Conservation (phyloP, 2,329 filamentous ascomycete genomes). For the Diaporthe citriasiana region DNA sequence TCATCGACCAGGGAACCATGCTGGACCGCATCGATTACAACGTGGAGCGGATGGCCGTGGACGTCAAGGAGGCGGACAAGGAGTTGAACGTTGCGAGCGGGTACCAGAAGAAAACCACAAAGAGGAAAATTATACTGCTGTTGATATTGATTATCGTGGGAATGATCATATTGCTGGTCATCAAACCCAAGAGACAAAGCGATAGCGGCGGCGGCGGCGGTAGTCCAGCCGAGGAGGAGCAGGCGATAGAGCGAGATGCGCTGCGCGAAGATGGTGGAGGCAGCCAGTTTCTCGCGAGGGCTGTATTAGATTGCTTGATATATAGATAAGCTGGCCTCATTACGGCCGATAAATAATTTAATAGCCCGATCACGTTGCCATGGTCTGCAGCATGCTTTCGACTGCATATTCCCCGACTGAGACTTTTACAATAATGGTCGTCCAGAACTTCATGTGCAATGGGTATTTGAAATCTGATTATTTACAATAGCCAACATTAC, state of each 20-base stretch:
- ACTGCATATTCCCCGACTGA: neutral
- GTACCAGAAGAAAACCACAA: slow-evolving; percentile 90
- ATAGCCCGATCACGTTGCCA: neutral
- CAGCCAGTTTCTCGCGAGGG: slow-evolving; percentile 28
- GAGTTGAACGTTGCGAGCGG: slow-evolving; percentile 90
- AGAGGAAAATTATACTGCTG: slow-evolving; percentile 93
- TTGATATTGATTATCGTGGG: slow-evolving; percentile 86
- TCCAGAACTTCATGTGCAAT: neutral
- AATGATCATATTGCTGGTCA: slow-evolving; percentile 84
- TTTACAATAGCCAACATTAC: neutral
- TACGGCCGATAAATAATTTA: neutral
- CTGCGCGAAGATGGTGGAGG: neutral
- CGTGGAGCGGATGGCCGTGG: slow-evolving; percentile 92
- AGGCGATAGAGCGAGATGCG: slow-evolving; percentile 18
- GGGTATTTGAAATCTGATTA: slow-evolving; percentile 9
- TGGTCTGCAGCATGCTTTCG: neutral
- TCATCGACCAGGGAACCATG: slow-evolving; percentile 92
- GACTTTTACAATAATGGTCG: neutral
- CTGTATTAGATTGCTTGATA: slow-evolving; percentile 34
- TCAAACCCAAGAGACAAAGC: slow-evolving; percentile 76
- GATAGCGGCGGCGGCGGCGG: slow-evolving; percentile 20
- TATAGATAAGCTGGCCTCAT: slow-evolving; percentile 24
- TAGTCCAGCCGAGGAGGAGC: slow-evolving; percentile 28
- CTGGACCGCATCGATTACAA: slow-evolving; percentile 98
- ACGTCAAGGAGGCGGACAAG: slow-evolving; percentile 93